Conservation (phyloP, 2,329 filamentous ascomycete species). For the Hypoxylon rubiginosum region DNA sequence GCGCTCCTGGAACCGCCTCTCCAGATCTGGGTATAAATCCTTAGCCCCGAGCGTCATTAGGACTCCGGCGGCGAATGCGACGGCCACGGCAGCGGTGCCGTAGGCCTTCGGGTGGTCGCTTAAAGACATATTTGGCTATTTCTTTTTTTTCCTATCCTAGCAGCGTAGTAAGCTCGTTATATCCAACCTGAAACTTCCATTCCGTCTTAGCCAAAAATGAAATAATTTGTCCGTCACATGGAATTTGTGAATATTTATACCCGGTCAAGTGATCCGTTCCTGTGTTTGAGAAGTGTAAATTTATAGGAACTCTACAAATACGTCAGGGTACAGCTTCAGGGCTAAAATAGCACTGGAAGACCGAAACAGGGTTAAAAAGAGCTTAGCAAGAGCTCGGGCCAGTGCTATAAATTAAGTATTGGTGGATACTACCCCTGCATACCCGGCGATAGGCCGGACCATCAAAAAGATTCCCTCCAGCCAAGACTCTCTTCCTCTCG, state of each 20-base stretch:
- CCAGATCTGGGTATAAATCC: slow-evolving; percentile 82
- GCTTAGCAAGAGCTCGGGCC: slow-evolving; percentile 43
- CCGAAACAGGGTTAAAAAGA: background rate
- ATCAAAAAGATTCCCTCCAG: slow-evolving; percentile 37
- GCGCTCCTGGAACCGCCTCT: slow-evolving; percentile 70
- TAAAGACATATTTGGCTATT: slow-evolving; percentile 64
- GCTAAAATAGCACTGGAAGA: slow-evolving; percentile 7
- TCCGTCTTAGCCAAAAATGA: slow-evolving; percentile 9
- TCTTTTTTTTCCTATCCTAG: slow-evolving; percentile 20
- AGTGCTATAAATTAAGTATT: background rate
- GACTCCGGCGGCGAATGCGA: slow-evolving; percentile 83
- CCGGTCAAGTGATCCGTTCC: slow-evolving; percentile 24
- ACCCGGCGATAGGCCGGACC: slow-evolving; percentile 34
- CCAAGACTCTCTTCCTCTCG: slow-evolving; percentile 29
- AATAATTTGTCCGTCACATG: background rate
- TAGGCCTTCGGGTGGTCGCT: slow-evolving; percentile 73
- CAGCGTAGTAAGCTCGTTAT: background rate
- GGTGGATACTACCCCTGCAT: slow-evolving; percentile 3
- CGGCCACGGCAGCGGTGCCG: slow-evolving; percentile 73
- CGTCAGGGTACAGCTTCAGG: slow-evolving; percentile 13
- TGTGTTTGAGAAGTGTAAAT: slow-evolving; percentile 2
- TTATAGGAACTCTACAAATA: too few species aligned
- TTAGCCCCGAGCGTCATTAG: slow-evolving; percentile 82
- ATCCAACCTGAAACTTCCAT: slow-evolving; percentile 6
- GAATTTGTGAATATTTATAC: slow-evolving; percentile 7